Base-by-base conservation (phyloP, 768 basidiomycete genomes). In the Wakefieldia striispora region DNA sequence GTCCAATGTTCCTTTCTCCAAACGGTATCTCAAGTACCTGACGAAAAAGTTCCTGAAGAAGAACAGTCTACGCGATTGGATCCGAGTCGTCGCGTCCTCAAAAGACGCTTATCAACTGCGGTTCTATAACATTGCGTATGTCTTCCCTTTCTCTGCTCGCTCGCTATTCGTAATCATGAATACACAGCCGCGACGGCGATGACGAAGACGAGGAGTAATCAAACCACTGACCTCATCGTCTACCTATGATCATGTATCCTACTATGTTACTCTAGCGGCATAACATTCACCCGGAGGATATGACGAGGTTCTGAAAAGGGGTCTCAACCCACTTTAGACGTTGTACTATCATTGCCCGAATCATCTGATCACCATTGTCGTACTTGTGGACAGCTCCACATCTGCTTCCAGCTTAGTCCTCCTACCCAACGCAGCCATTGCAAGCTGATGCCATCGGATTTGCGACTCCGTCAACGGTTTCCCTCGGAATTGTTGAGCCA, bases 21-120 rank as follows among this genome's bases (percentile, higher is more conserved):
- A 98, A 77, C 82, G 91, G 49, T 97, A 97, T 73, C 84, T 97
- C 69, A 97, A 98, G 75, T 99, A 98, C 75, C 79, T 98, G 53
- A 97, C 95, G 55, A 98, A 98, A 82, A 95, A 95, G 78, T 95
- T 92, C 81, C 80, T 98, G 74, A 98, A 98, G 83, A 97, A 97
- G 83, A 94, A 95, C 76, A 75, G 79, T 39, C 80, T 97, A 62
- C 86, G 94, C 58, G 95, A 97, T 75, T 97, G 93, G 90, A 92
- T 97, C 69, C 94, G 93, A 48, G 95, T 99, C 58, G 92, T 98
- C 59, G 92, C 97, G 36, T 86, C 92, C 26, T 80, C 84, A 46
- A 97, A 97, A 77, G 91, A 97, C 69, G 82, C 79, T 62, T 99
- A 97, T 75, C 85, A 94, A 65, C 85, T 99, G 58, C 82, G 87